These are phyloP conservation scores for Thamnidium elegans DNA, from an alignment of 192 early-diverging fungal genomes.

Conservation along the genomic window DNA sequence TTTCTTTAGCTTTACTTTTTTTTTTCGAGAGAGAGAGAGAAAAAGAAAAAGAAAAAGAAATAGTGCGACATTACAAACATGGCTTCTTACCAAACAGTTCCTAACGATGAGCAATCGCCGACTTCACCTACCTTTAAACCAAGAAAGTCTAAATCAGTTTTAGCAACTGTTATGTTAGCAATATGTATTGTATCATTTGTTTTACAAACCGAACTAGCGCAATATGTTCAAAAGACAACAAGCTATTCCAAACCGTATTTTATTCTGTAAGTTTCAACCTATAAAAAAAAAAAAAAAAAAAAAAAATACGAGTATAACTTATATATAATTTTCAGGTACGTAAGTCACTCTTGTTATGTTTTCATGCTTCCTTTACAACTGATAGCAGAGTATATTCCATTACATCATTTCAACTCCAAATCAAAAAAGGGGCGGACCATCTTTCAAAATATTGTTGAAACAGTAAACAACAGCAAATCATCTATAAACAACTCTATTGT, in stretches of 20 bases:
- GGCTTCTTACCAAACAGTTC: conserved; percentile 19
- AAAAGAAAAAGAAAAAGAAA: too few relatives aligned
- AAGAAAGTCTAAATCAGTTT: conserved; percentile 14
- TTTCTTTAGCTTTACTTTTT: background rate
- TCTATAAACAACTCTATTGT: conserved; percentile 14
- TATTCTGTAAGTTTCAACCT: conserved; percentile 47
- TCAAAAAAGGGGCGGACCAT: background rate
- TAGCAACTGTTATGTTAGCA: conserved; percentile 39
- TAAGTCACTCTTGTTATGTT: conserved; percentile 41
- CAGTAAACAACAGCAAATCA: background rate
- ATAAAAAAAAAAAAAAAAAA: conserved; percentile 15
- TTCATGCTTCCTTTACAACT: conserved; percentile 43
- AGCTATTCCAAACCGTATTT: conserved; percentile 63
- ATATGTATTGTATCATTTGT: conserved; percentile 52
- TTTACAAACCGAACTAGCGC: conserved; percentile 55
- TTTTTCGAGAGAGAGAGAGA: background rate
- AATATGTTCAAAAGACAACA: conserved; percentile 54
- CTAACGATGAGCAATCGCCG: background rate
- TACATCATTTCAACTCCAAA: background rate
- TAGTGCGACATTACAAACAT: background rate
- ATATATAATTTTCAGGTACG: conserved; percentile 32
- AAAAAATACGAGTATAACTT: background rate
- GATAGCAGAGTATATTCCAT: conserved; percentile 15
- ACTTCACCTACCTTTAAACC: background rate
- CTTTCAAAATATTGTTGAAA: background rate